Percentiles rank a stretch among this genome's conserved stretches.
Evolutionary conservation across 2,329 filamentous ascomycete species (phyloP).

Genomic region (Thelonectria blattea): DNA sequence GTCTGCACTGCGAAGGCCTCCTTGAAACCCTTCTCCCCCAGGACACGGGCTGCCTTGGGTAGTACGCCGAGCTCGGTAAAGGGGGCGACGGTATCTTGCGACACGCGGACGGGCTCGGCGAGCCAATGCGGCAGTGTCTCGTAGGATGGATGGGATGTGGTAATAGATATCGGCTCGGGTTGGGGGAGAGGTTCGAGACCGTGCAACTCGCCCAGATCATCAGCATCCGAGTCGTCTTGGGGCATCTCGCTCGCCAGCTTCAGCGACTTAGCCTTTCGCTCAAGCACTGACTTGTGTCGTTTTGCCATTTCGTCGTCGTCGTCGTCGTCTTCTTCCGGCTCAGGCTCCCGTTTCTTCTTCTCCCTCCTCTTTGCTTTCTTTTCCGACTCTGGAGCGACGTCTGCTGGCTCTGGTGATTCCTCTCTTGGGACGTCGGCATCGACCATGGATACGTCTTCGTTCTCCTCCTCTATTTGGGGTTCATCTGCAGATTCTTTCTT

Average conservation of each 20-base stretch:
- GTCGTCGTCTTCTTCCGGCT: constrained; percentile 33
- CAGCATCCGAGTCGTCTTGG: constrained; percentile 41
- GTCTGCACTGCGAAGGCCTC: constrained; percentile 54
- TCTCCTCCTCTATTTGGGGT: not conserved
- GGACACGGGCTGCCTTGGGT: constrained; percentile 61
- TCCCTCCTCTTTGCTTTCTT: constrained; percentile 34
- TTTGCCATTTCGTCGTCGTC: constrained; percentile 38
- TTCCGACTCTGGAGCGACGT: constrained; percentile 5
- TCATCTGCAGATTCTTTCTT: not conserved
- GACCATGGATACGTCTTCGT: constrained; percentile 29
- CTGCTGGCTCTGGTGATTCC: constrained; percentile 5
- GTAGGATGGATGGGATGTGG: constrained; percentile 68
- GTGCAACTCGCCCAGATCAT: constrained; percentile 58
- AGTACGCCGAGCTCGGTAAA: constrained; percentile 71
- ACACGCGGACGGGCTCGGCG: constrained; percentile 73
- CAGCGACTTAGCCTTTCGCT: constrained; percentile 62
- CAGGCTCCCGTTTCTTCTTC: constrained; percentile 42
- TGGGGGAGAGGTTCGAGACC: constrained; percentile 85
- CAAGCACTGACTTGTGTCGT: constrained; percentile 58
- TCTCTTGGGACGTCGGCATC: constrained; percentile 23
- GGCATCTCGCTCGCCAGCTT: constrained; percentile 53
- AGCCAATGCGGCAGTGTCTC: constrained; percentile 84
- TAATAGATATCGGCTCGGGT: constrained; percentile 66
- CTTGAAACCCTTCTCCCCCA: constrained; percentile 64
- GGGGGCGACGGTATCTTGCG: constrained; percentile 61